Evolutionary conservation across 2,329 filamentous ascomycete species (phyloP), one percentile per base, ranked within the genome.

Genomic region (Diaporthe ilicicola): DNA sequence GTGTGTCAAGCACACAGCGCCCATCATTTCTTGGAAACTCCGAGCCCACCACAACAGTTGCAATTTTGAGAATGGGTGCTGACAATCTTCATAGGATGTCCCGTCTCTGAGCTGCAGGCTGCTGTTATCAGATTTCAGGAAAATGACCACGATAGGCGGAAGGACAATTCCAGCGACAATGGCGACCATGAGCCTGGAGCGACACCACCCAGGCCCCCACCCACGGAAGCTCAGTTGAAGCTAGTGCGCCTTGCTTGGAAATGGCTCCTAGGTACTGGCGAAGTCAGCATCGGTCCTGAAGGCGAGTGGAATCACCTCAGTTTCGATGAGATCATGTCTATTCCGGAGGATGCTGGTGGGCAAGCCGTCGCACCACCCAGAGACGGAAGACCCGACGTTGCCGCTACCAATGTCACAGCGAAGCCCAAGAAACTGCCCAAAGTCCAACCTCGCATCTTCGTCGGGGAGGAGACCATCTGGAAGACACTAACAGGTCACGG

Each of bases 391-490:
- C 17, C 50, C 10, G 66, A 68, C 15, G 51, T 42, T 15, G 34
- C 17, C 53, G 54, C 12, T 8, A 48, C 65, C n/a, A 22, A 32
- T 53, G 70, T 66, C 44, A n/a, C 22, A n/a, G 39, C 50, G 29
- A 69, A 50, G 29, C 44, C 48, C n/a, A 70, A 53, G 22, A 72
- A 53, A 48, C 34, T 70, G 15, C 73, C 73, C 6, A 22, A 53
- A 10, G 51, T 74, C 69, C 74, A 76, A 7, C 80, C 80, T 3
- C 77, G 80, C 19, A 76, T 91, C 2, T 84, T 84, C 70, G 84
- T 87, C 17, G 85, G 86, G 0, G 85, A 89, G 73, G 84, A 87
- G 59, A 85, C 85, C 4, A 84, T 89, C 77, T 91, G 89, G 89
- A 84, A 87, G 76, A 85, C 85, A 3, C 80, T 91, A 59, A 86